Evolutionary conservation across 2,329 filamentous ascomycete genomes (phyloP).

Genomic region (Paracoccidioides brasiliensis): DNA sequence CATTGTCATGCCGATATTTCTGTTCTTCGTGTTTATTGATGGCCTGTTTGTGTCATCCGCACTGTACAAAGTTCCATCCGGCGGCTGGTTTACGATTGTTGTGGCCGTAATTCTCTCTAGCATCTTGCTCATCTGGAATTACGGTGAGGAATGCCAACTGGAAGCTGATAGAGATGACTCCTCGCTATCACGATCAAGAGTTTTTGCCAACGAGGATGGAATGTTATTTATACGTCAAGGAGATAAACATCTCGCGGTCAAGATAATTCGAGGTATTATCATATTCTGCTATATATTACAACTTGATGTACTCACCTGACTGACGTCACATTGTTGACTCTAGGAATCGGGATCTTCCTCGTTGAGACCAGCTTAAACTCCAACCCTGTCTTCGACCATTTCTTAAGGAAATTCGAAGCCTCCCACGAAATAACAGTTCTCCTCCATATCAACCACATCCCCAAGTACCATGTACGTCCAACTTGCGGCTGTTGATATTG

Average conservation of each 20-base stretch:
- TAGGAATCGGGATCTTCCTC: conserved; percentile 59
- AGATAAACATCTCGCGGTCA: conserved; percentile 7
- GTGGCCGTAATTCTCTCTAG: conserved; percentile 49
- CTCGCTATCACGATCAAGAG: conserved; percentile 29
- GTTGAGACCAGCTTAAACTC: conserved; percentile 58
- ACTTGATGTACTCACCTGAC: conserved; percentile 26
- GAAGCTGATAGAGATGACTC: conserved; percentile 51
- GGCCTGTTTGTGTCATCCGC: conserved; percentile 57
- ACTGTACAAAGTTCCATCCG: conserved; percentile 58
- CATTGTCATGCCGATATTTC: conserved; percentile 48
- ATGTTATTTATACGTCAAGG: conserved; percentile 9
- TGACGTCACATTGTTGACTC: conserved; percentile 23
- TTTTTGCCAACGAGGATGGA: conserved; percentile 9
- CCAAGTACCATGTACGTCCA: conserved; percentile 8
- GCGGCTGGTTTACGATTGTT: conserved; percentile 65
- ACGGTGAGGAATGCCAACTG: conserved; percentile 69
- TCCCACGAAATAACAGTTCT: conserved; percentile 58
- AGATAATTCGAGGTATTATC: conserved; percentile 10
- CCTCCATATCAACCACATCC: conserved; percentile 46
- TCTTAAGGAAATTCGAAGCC: conserved; percentile 56
- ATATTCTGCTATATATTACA: conserved; percentile 29
- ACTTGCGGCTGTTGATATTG: neutral
- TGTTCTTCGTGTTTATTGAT: conserved; percentile 54
- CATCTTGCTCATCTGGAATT: conserved; percentile 64
- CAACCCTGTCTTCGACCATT: conserved; percentile 58